Evolutionary conservation across 2,329 filamentous ascomycete species (phyloP).

Genomic region (Xylariaceae sp.): DNA sequence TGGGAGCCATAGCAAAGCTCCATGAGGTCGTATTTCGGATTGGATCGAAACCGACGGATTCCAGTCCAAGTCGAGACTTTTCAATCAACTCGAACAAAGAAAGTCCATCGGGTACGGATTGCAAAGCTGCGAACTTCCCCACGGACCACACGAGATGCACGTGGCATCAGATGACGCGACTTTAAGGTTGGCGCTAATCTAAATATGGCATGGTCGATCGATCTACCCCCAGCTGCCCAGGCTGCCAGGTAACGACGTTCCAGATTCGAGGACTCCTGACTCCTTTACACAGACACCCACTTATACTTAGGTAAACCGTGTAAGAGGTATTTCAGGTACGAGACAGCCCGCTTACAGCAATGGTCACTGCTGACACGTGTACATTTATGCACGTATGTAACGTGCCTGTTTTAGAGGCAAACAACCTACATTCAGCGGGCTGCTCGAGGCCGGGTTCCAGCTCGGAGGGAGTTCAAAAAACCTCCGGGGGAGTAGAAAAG

Average conservation of each 20-base stretch:
- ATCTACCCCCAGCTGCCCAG: background rate
- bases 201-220: background rate
- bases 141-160: slow-evolving; percentile 24
- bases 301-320: no score
- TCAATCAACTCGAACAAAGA: slow-evolving; percentile 16
- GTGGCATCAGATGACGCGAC: slow-evolving; percentile 31
- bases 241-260: background rate
- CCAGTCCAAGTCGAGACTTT: background rate
- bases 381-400: no score
- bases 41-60: slow-evolving; percentile 2
- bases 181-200: slow-evolving; percentile 24
- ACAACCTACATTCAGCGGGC: no score
- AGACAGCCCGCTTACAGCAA: no score
- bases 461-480: no score
- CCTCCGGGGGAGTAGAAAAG: no score
- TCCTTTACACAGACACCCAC: no score
- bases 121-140: slow-evolving; percentile 20
- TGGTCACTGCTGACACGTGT: no score
- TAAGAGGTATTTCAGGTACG: no score
- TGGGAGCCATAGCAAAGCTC: slow-evolving; percentile 22
- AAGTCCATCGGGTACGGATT: slow-evolving; percentile 7
- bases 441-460: no score
- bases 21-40: slow-evolving; percentile 1
- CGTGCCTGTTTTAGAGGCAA: no score
- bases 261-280: no score